A percentile compares a stretch with the other conserved stretches of the same genome.
Evolutionary conservation across 371 early-diverging fungal genomes (phyloP).

Genomic region (Thermomucor indicae-seudaticae): DNA sequence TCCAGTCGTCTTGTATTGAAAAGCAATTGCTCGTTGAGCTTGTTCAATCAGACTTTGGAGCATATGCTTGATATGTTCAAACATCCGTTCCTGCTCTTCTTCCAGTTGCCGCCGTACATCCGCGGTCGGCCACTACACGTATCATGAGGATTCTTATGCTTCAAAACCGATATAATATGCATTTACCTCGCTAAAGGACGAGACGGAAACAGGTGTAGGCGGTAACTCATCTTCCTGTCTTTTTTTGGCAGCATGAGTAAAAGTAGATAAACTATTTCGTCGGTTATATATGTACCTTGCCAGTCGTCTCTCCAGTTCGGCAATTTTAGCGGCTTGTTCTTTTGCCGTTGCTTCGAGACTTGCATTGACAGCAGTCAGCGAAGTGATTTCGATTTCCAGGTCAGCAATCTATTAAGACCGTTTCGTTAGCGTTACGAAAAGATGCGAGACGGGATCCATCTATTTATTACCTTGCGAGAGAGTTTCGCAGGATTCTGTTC

Average conservation of each 20-base stretch:
- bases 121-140: background rate
- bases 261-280: too few relatives aligned
- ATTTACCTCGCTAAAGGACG: slow-evolving; percentile 7
- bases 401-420: slow-evolving; percentile 46
- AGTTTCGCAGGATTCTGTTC: slow-evolving; percentile 12
- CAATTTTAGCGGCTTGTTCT: slow-evolving; percentile 35
- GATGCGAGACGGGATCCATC: too few relatives aligned
- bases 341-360: slow-evolving; percentile 37
- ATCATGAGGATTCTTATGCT: background rate
- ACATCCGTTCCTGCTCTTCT: slow-evolving; percentile 31
- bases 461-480: slow-evolving; percentile 35
- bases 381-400: slow-evolving; percentile 46
- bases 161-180: too few relatives aligned
- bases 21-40: slow-evolving; percentile 32
- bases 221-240: slow-evolving; percentile 1
- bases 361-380: slow-evolving; percentile 33
- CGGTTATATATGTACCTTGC: too few relatives aligned
- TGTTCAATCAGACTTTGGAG: slow-evolving; percentile 33
- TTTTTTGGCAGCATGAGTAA: background rate
- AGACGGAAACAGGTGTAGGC: slow-evolving; percentile 11
- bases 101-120: too few relatives aligned
- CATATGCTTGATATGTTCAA: slow-evolving; percentile 26
- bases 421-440: too few relatives aligned
- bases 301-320: slow-evolving; percentile 29
- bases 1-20: slow-evolving; percentile 17